Evolutionary conservation across 2,329 filamentous ascomycete species (phyloP).

Genomic region (Xylaria polymorpha): DNA sequence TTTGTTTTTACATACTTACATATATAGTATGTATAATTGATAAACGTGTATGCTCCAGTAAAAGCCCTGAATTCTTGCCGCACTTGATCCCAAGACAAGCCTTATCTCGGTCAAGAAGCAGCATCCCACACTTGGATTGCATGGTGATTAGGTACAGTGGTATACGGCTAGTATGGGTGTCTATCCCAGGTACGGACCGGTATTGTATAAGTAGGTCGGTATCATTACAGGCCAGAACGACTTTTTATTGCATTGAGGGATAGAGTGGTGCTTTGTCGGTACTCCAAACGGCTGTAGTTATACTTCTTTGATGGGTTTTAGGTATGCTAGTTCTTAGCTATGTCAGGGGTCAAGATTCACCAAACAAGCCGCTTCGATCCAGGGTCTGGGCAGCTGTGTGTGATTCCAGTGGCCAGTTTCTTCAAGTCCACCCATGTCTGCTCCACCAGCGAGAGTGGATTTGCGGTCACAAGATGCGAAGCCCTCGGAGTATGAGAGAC

Average conservation of each 20-base stretch:
- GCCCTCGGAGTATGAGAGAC: constrained; percentile 35
- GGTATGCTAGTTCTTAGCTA: constrained; percentile 26
- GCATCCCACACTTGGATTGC: neutral
- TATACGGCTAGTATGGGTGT: neutral
- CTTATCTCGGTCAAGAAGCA: constrained; percentile 14
- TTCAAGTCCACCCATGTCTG: constrained; percentile 14
- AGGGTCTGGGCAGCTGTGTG: constrained; percentile 21
- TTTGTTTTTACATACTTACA: neutral
- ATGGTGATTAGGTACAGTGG: neutral
- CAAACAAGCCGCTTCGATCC: constrained; percentile 32
- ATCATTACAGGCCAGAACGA: constrained; percentile 3
- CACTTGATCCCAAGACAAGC: neutral
- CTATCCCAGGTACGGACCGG: neutral
- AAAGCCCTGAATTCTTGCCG: neutral
- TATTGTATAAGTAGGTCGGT: constrained; percentile 13
- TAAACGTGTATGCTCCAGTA: neutral
- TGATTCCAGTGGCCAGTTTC: constrained; percentile 27
- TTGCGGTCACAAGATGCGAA: constrained; percentile 41
- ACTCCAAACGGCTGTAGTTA: constrained; percentile 19
- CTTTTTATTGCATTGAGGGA: constrained; percentile 15
- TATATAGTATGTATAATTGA: neutral
- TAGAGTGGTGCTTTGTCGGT: constrained; percentile 17
- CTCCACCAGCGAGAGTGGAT: constrained; percentile 35
- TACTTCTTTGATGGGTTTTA: constrained; percentile 21
- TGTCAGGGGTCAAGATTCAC: constrained; percentile 34